Evolutionary conservation across 73 alveolate species (phyloP), one percentile per base, ranked within the genome.

Genomic region (Urostyla sp.): DNA sequence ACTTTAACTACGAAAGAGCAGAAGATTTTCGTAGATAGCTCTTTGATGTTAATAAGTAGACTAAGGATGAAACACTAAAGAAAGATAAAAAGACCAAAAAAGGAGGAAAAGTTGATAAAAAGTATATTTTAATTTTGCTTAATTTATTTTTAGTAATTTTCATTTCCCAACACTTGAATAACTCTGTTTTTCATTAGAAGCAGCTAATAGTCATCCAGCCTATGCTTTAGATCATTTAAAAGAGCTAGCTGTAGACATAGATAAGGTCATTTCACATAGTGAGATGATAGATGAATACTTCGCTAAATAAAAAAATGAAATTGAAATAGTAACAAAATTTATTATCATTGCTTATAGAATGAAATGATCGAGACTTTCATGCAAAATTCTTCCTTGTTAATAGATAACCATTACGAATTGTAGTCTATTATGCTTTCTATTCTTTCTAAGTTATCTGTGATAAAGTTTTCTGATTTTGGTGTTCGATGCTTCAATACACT

Each of bases 151-250:
- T n/a, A 43, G 59, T 11, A 49, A 56, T 35, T 46, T 44, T 45
- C 31, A 32, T 26, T 50, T 85, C 67, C 86, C 90, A 2, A 77
- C 75, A 4, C 49, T 85, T 0, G 93, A 85, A 31, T 21, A 28
- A 11, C 32, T 85, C 31, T 63, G 87, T 38, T 43, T 44, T 31
- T 38, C 60, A 28, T 32, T 85, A n/a, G 90, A 85, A 43, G 83
- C 85, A 6, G 93, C 93, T 13, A 77, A 85, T 50, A 75, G 82
- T 21, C 60, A 58, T 21, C 93, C 93, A 13, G 28, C 93, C 4
- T 34, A 63, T 26, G 87, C 90, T 15, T 49, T 85, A 13, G 75
- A 76, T 38, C 73, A 32, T 32, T 28, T 85, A 20, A 59, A 53
- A 35, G 69, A 49, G 31, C 75, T 85, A n/a, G 89, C 93, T 8